Evolutionary conservation across 2,329 filamentous ascomycete species (phyloP), one percentile per base, ranked within the genome.

Genomic region (Pyricularia pennisetigena): DNA sequence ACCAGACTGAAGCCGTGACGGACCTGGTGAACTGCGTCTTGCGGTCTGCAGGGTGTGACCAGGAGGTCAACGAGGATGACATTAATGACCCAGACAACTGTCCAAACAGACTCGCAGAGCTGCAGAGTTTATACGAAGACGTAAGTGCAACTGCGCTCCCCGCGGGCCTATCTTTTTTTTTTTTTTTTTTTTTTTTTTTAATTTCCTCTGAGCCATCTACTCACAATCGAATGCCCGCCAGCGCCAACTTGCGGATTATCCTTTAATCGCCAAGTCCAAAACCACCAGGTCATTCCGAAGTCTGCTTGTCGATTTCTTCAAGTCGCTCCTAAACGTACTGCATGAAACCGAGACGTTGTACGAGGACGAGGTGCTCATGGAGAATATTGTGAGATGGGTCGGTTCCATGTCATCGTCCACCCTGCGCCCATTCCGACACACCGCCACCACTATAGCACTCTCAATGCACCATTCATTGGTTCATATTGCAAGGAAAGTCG

Each of bases 361-460:
- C 79, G 88, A 86, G 63, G 90, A 96, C 70, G 80, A 83, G 49
- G 85, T 89, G 32, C 82, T 99, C 66, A 88, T 97, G 74, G 93
- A 97, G 76, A 97, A 97, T 75, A 86, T 98, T 65, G 88, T 93
- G 72, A 85, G 92, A 69, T 99, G 95, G 95, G 84, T 97, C 70
- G 90, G 89, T 57, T 91, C 92, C 69, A 92, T 99, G 90, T 95
- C 94, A 2, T 95, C 93, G 4, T 94, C 93, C 0, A 85, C 88
- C 4, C 89, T 94, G 70, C 88, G 95, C 68, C 93, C 95, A 1
- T 97, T 99, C 79, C 87, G 95, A 71, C 95, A 99, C 78, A 99
- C 95, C 0, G 91, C 94, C 0, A 97, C 94, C 1, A 89, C 95
- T 0, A 89, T 94, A 28, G 90, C 92, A 1, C 81, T 98, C 41